These are phyloP conservation scores for Talinum fruticosum DNA, from an alignment of 148 eudicot species.

Conservation along the genomic window DNA sequence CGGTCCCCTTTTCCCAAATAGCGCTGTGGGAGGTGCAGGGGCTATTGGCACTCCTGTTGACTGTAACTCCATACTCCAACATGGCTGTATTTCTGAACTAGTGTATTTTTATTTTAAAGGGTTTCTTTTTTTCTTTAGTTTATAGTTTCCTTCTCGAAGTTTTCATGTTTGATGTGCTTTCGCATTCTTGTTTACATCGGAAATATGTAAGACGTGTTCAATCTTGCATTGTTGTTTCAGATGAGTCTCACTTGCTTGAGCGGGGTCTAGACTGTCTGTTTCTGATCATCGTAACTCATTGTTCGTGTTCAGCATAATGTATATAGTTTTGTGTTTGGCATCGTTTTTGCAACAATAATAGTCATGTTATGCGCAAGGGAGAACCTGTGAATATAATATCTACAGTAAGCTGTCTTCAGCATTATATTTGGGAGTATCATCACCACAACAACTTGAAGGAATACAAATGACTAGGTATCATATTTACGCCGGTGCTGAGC, in stretches of 20 bases:
- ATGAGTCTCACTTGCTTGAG: too few species aligned
- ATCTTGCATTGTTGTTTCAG: too few species aligned
- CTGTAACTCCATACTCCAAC: background rate
- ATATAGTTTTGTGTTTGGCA: too few species aligned
- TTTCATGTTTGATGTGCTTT: background rate
- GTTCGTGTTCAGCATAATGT: too few species aligned
- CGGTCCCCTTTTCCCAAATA: background rate
- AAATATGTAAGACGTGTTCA: too few species aligned
- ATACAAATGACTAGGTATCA: background rate
- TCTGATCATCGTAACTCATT: too few species aligned
- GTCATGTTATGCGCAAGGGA: too few species aligned
- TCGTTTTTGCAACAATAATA: too few species aligned
- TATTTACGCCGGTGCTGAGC: background rate
- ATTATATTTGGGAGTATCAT: background rate
- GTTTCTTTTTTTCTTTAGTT: background rate
- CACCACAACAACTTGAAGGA: background rate
- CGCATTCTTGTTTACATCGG: too few species aligned
- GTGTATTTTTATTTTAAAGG: constrained; percentile 7
- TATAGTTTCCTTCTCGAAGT: background rate
- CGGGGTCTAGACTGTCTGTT: too few species aligned
- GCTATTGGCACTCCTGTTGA: constrained; percentile 3
- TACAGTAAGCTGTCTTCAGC: too few species aligned
- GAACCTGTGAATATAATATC: too few species aligned
- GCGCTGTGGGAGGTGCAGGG: background rate
- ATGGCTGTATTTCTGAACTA: constrained; percentile 12